These are phyloP conservation scores for Stylosanthes scabra DNA, from an alignment of 331 rosid species.

Conservation along the genomic window DNA sequence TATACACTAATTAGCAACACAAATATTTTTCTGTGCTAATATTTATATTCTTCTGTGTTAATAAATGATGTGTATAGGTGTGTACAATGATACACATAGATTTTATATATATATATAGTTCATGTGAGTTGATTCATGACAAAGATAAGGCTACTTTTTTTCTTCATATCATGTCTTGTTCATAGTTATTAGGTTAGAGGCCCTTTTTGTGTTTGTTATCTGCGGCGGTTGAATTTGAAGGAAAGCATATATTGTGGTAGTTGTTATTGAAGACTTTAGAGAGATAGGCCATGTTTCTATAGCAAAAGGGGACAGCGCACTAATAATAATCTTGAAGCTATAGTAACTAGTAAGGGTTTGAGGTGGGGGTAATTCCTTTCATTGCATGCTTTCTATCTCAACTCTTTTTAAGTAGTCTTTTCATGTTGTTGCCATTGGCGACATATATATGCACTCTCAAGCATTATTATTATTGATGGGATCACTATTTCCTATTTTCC, in stretches of 20 bases:
- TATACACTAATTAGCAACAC: no score
- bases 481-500: neutral
- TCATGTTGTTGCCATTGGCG: slow-evolving; percentile 39
- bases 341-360: neutral
- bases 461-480: slow-evolving; percentile 23
- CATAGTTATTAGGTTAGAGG: neutral
- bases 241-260: neutral
- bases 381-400: neutral
- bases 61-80: no score
- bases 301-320: slow-evolving; percentile 23
- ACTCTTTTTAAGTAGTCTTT: slow-evolving; percentile 40
- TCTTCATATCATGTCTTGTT: neutral
- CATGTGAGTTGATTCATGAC: no score
- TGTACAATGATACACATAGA: no score
- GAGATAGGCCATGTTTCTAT: neutral
- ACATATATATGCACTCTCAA: slow-evolving; percentile 27
- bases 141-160: neutral
- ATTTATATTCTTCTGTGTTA: no score
- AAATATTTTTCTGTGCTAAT: no score
- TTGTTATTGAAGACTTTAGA: slow-evolving; percentile 1
- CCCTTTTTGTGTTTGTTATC: neutral
- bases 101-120: no score
- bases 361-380: slow-evolving; percentile 5
- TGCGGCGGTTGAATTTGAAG: slow-evolving; percentile 26
- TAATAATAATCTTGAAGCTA: neutral